phyloP scores from a whole-genome alignment of 2,329 filamentous ascomycete genomes.

The Akanthomyces muscarius region DNA sequence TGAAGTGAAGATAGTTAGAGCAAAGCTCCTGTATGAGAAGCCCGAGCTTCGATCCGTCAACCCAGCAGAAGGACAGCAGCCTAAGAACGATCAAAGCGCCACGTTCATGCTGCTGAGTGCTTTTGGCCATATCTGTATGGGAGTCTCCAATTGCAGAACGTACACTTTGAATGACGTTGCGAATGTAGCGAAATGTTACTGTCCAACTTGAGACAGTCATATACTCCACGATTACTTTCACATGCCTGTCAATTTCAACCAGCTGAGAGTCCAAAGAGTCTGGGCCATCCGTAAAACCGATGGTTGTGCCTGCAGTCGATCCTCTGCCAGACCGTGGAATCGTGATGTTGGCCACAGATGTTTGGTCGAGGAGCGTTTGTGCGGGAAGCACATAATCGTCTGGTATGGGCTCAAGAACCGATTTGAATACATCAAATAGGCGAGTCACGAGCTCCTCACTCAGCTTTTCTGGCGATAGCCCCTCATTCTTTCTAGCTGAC shows the following conservation, averaged over 20 bases:
- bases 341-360: slow-evolving; percentile 34
- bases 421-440: slow-evolving; percentile 52
- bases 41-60: slow-evolving; percentile 58
- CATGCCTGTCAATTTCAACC: slow-evolving; percentile 49
- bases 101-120: slow-evolving; percentile 47
- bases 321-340: slow-evolving; percentile 28
- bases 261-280: slow-evolving; percentile 32
- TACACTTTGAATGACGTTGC: slow-evolving; percentile 47
- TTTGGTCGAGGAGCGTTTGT: slow-evolving; percentile 54
- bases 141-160: slow-evolving; percentile 41
- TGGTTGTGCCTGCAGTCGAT: neutral
- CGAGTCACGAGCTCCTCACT: slow-evolving; percentile 50
- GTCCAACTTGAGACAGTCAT: slow-evolving; percentile 62
- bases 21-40: slow-evolving; percentile 62
- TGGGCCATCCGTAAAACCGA: neutral
- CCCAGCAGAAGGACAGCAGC: slow-evolving; percentile 60
- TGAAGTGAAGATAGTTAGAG: slow-evolving; percentile 63
- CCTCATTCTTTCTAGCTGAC: slow-evolving; percentile 33
- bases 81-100: slow-evolving; percentile 52
- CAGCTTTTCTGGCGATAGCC: slow-evolving; percentile 30
- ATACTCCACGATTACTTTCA: slow-evolving; percentile 58
- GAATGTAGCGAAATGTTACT: slow-evolving; percentile 55
- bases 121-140: slow-evolving; percentile 32
- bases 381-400: slow-evolving; percentile 55
- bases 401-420: slow-evolving; percentile 55